Percentiles rank a stretch among this genome's conserved stretches.
Evolutionary conservation across 2,329 filamentous ascomycete species (phyloP).

Genomic region (Canariomyces notabilis): DNA sequence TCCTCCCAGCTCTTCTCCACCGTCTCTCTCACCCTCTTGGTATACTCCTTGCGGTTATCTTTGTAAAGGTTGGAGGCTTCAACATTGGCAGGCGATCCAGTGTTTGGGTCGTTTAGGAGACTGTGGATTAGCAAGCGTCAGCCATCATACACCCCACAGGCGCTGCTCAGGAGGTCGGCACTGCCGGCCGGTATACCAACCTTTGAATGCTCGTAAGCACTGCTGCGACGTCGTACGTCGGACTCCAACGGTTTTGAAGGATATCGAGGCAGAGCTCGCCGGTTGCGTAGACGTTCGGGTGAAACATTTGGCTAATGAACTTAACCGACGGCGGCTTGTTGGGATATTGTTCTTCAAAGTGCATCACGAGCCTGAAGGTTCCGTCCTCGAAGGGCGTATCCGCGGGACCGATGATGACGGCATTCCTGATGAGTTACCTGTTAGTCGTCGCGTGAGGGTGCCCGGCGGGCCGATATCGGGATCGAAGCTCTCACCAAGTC

Average conservation of each 20-base stretch:
- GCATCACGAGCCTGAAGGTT: slow-evolving; percentile 96
- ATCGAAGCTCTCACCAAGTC: slow-evolving; percentile 65
- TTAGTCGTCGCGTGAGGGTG: slow-evolving; percentile 8
- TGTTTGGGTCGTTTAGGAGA: slow-evolving; percentile 95
- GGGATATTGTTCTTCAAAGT: slow-evolving; percentile 97
- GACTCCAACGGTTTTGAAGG: slow-evolving; percentile 95
- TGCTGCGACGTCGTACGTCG: slow-evolving; percentile 95
- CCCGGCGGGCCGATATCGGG: neutral
- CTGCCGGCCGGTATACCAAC: no score
- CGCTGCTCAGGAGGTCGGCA: no score
- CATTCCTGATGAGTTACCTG: slow-evolving; percentile 63
- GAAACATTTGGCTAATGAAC: slow-evolving; percentile 99
- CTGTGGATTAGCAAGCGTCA: slow-evolving; percentile 43
- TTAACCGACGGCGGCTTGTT: slow-evolving; percentile 98
- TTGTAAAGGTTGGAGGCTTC: slow-evolving; percentile 98
- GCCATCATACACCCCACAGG: no score
- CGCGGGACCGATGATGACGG: slow-evolving; percentile 93
- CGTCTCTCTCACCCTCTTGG: slow-evolving; percentile 89
- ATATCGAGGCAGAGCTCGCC: slow-evolving; percentile 97
- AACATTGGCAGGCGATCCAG: slow-evolving; percentile 95
- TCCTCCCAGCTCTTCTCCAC: slow-evolving; percentile 99
- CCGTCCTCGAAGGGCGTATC: slow-evolving; percentile 98
- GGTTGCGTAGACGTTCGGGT: slow-evolving; percentile 96
- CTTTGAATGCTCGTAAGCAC: slow-evolving; percentile 97
- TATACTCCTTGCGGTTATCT: slow-evolving; percentile 94